Base-by-base conservation (phyloP, 371 early-diverging fungal genomes). In the Mucor mucedo region DNA sequence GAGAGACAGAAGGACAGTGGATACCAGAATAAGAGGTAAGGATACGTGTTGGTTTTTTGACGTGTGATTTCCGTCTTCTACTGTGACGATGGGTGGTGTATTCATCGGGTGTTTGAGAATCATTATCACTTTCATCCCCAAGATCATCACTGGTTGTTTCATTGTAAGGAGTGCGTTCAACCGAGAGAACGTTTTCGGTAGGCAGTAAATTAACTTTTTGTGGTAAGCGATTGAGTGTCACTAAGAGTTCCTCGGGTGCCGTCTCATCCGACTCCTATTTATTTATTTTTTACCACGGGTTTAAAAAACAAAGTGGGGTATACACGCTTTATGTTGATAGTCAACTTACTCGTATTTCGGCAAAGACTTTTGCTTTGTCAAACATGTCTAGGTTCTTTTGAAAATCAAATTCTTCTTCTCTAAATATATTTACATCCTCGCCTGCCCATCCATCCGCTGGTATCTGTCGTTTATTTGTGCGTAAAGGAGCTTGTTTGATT, bases 281-380 rank as follows among this genome's bases (percentile, higher is more conserved):
- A n/a, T n/a, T n/a, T n/a, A n/a, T n/a, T n/a, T n/a, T n/a, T n/a
- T n/a, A n/a, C n/a, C n/a, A n/a, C n/a, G n/a, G 5, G 39, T 40
- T 45, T 21, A 21, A 21, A 21, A 21, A 21, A n/a, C n/a, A 21
- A 21, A 21, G 21, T 21, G 21, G 21, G 21, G 21, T n/a, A 1
- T 21, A 21, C 21, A 21, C 21, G 44, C 9, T 42, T 2, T 38
- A 8, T 47, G 47, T 30, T 16, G 8, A 42, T 0, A n/a, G 0
- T 39, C 45, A 63, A 5, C 16, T 70, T 83, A 83, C 87, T 66
- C 89, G 79, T 41, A 94, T 92, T 68, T 93, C 90, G 14, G 85
- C 91, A 88, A 92, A 94, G 53, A 91, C 87, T 48, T 83, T 83
- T 29, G 81, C 79, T 78, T 94, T 94, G 65, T 94, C 87, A 84